Evolutionary conservation across 768 basidiomycete species (phyloP), one percentile per base, ranked within the genome.

Genomic region (Suillus subaureus): DNA sequence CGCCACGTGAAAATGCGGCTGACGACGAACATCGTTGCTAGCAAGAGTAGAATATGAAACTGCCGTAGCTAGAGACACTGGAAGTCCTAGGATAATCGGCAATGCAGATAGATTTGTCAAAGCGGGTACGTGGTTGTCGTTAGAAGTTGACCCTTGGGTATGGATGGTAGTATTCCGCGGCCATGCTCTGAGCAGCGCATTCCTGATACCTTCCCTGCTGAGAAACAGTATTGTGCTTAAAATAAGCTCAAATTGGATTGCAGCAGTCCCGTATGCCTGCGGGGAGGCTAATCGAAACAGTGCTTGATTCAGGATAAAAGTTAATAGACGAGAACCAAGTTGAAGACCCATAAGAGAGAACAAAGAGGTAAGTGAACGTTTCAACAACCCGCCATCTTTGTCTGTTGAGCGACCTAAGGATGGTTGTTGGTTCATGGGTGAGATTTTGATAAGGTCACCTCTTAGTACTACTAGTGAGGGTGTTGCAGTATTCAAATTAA

Each of bases 211-310:
- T 76, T 99, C 97, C n/a, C 97, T 84, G 40, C 91, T 90, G 9
- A 99, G 82, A 76, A 99, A 98, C 52, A 99, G 82, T 71, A 96
- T 92, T 13, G 95, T 95, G 70, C 90, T 93, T 55, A 93, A 84
- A 31, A 99, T 73, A 33, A 98, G 86, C 74, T 99, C 97, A 77
- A 99, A 95, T 71, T 97, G 96, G 67, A 99, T 92, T 0, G 94
- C 87, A 18, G 94, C 95, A 0, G 93, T 95, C 12, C 97, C 91
- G 73, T 94, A 96, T 16, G 90, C 91, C 40, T 86, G 85, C 1
- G 96, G 96, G 0, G 94, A 89, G 2, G 91, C 89, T 35, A 96
- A 82, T 1, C 94, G 89, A 47, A 98, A 82, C 15, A 98, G 83
- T 0, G 87, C 85, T 76, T 97, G 96, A 77, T 99, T 99, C 31